phyloP scores from a whole-genome alignment of 2,329 filamentous ascomycete genomes.

The Hymenotorrendiella dingleyae region DNA sequence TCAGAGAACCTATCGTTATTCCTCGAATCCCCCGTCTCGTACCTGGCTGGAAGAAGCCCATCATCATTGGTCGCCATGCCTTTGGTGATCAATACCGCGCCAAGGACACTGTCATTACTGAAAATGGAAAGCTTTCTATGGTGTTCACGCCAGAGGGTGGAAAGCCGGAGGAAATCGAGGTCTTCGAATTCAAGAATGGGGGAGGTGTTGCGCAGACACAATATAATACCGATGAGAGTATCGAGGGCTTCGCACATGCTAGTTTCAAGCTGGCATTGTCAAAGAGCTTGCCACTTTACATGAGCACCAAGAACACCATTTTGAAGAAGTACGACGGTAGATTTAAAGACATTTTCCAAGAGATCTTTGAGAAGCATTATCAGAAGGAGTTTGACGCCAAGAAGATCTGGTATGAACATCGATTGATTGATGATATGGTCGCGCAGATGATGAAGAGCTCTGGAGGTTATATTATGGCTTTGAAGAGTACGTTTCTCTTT shows the following conservation, averaged over 20 bases:
- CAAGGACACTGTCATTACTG: slow-evolving; percentile 80
- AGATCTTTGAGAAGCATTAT: slow-evolving; percentile 85
- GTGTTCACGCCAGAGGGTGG: slow-evolving; percentile 85
- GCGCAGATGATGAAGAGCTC: slow-evolving; percentile 99
- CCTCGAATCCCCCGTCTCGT: slow-evolving; percentile 87
- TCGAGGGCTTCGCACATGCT: slow-evolving; percentile 89
- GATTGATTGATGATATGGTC: slow-evolving; percentile 99
- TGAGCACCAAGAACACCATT: slow-evolving; percentile 99
- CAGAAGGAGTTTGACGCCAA: slow-evolving; percentile 83
- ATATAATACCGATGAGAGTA: slow-evolving; percentile 98
- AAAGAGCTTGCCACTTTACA: slow-evolving; percentile 90
- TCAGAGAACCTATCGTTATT: slow-evolving; percentile 98
- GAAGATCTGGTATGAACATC: slow-evolving; percentile 98
- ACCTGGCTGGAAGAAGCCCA: slow-evolving; percentile 96
- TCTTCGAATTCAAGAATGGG: slow-evolving; percentile 80
- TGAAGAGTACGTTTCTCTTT: slow-evolving; percentile 71
- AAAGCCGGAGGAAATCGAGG: slow-evolving; percentile 78
- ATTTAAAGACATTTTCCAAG: slow-evolving; percentile 99
- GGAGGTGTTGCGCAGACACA: slow-evolving; percentile 90
- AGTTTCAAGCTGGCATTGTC: slow-evolving; percentile 91
- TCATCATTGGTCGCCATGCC: slow-evolving; percentile 97
- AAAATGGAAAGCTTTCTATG: slow-evolving; percentile 85
- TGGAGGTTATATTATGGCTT: slow-evolving; percentile 92
- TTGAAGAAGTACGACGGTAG: slow-evolving; percentile 97
- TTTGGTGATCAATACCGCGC: slow-evolving; percentile 99